A percentile compares a stretch with the other conserved stretches of the same genome.
Conservation (phyloP, 257 asterid genomes). For the Solanum rostratum region DNA sequence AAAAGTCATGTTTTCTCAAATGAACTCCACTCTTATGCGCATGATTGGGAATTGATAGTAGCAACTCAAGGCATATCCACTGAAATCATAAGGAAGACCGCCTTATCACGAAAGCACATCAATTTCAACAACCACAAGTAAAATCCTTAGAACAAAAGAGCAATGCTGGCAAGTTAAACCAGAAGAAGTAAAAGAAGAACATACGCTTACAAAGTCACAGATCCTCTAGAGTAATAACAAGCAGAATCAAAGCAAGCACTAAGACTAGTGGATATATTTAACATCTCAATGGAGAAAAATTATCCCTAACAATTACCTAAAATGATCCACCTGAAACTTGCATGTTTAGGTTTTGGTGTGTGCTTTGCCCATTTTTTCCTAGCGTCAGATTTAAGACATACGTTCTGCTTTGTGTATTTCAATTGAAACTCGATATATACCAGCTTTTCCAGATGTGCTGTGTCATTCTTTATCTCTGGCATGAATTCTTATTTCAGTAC, state of each 20-base stretch:
- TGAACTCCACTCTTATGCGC: slow-evolving; percentile 33
- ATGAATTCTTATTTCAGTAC: not conserved
- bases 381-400: not conserved
- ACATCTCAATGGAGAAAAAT: not conserved
- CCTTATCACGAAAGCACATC: slow-evolving; percentile 1
- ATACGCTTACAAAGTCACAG: not conserved
- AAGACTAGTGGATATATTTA: not conserved
- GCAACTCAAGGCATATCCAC: slow-evolving; percentile 81
- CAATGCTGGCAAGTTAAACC: not conserved
- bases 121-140: not conserved
- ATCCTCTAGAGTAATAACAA: not conserved
- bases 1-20: slow-evolving; percentile 12
- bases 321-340: not conserved
- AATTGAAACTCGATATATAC: not conserved
- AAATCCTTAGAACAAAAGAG: not conserved
- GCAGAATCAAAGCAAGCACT: not conserved
- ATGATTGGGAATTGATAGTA: slow-evolving; percentile 47
- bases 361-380: not conserved
- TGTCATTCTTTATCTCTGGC: not conserved
- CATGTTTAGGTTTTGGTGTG: not conserved
- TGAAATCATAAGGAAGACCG: slow-evolving; percentile 16
- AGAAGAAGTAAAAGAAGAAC: not conserved
- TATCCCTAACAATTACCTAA: not conserved
- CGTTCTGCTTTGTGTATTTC: not conserved
- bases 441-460: not conserved